Evolutionary conservation across 192 early-diverging fungal species (phyloP).

Genomic region (Diversispora eburnea): DNA sequence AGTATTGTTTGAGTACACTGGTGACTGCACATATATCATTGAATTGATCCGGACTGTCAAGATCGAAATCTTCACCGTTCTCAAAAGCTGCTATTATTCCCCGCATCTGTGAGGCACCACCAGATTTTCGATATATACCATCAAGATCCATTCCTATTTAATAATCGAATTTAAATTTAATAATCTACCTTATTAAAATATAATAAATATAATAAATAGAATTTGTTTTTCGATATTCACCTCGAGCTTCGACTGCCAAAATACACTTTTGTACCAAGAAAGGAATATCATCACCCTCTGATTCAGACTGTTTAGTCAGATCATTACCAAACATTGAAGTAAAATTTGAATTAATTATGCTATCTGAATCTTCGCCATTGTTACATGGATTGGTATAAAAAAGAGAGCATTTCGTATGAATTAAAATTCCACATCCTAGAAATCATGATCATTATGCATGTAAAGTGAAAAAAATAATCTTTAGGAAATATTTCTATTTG

Average conservation of each 20-base stretch:
- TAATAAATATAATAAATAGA: no score
- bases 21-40: slow-evolving; percentile 79
- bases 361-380: slow-evolving; percentile 33
- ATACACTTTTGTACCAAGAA: slow-evolving; percentile 67
- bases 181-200: neutral
- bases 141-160: slow-evolving; percentile 58
- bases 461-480: neutral
- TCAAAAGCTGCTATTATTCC: slow-evolving; percentile 64
- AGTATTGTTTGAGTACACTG: slow-evolving; percentile 76
- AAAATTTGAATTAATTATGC: slow-evolving; percentile 22
- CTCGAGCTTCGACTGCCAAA: slow-evolving; percentile 57
- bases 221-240: neutral
- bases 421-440: slow-evolving; percentile 45
- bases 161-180: neutral
- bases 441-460: neutral
- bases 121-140: slow-evolving; percentile 80
- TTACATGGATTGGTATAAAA: slow-evolving; percentile 25
- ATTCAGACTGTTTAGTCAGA: slow-evolving; percentile 51
- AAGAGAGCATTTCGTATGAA: slow-evolving; percentile 44
- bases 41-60: slow-evolving; percentile 49
- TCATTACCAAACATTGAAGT: slow-evolving; percentile 63
- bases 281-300: slow-evolving; percentile 59
- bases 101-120: slow-evolving; percentile 67
- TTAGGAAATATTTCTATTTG: neutral
- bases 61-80: slow-evolving; percentile 46